These are phyloP conservation scores for Leccinum subrobustum DNA, from an alignment of 1,284 basidiomycete genomes.

Conservation along the genomic window DNA sequence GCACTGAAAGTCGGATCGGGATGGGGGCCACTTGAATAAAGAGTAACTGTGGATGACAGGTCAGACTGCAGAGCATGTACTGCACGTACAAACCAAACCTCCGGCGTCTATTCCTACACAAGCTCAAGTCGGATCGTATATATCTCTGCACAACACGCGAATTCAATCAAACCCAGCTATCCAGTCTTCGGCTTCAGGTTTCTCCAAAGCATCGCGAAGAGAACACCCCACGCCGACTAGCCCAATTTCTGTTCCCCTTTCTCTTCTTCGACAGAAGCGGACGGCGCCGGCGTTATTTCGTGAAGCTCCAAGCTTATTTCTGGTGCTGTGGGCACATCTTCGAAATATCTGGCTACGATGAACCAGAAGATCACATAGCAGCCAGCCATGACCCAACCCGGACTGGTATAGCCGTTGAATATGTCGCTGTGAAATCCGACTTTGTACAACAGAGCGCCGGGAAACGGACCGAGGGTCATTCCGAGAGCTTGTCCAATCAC, in stretches of 20 bases:
- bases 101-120: neutral
- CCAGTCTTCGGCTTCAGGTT: neutral
- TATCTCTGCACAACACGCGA: neutral
- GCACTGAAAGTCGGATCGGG: neutral
- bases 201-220: neutral
- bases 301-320: conserved; percentile 13
- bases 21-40: neutral
- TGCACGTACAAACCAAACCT: neutral
- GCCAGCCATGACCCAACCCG: conserved; percentile 64
- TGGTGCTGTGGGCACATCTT: conserved; percentile 45
- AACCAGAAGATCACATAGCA: conserved; percentile 56
- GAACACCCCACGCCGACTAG: neutral
- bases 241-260: neutral
- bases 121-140: neutral
- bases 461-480: conserved; percentile 64
- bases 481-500: conserved; percentile 65
- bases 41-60: neutral
- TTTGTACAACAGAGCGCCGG: conserved; percentile 64
- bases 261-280: conserved; percentile 2
- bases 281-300: neutral
- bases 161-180: neutral
- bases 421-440: conserved; percentile 50
- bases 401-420: conserved; percentile 65
- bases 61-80: neutral
- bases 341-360: conserved; percentile 42